Base-by-base conservation (phyloP, 1,284 basidiomycete species). In the Melampsora larici-populina region DNA sequence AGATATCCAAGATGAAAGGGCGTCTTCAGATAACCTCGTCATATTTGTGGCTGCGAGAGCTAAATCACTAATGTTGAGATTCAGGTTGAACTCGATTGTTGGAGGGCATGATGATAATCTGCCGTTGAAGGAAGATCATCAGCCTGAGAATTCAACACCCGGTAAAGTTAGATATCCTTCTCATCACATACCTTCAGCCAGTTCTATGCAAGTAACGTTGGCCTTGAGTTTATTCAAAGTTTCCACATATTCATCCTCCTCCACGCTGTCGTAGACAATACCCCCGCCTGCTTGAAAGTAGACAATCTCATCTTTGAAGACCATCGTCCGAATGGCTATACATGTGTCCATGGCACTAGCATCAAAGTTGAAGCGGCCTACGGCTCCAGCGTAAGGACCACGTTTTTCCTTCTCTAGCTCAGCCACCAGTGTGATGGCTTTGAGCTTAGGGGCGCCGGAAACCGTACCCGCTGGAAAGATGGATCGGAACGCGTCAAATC, bases 401-500 rank as follows among this genome's bases (percentile, higher is more conserved):
- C 97, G 88, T 67, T 90, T 89, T 84, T 98, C 94, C 82, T 90
- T 87, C 84, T 99, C 97, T 64, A 98, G 86, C 24, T 90, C 90
- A 17, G 90, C 90, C 55, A 99, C 87, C 48, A 99, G 90, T 84
- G 99, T 94, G 81, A 99, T 94, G 0, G 97, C 97, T 83, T 97
- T 96, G 85, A 99, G 94, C 86, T 99, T 99, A 1, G 97, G 97
- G 40, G 97, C 97, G 18, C 97, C 97, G 0, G 94, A 97, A n/a
- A 99, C 96, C 1, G 97, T 99, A 0, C 97, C 97, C 6, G 97
- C 96, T 0, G 97, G 97, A 87, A 99, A 99, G 81, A 99, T 99
- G 63, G 95, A 98, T 29, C 97, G 90, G 87, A 99, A 97, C 0
- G 97, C 97, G 84, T 99, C 97, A 83, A 98, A 99, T 80, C 94